Percentiles rank a stretch among this genome's conserved stretches.
Evolutionary conservation across 108 stramenopile species (phyloP).

Genomic region (Skeletonema marinoi): DNA sequence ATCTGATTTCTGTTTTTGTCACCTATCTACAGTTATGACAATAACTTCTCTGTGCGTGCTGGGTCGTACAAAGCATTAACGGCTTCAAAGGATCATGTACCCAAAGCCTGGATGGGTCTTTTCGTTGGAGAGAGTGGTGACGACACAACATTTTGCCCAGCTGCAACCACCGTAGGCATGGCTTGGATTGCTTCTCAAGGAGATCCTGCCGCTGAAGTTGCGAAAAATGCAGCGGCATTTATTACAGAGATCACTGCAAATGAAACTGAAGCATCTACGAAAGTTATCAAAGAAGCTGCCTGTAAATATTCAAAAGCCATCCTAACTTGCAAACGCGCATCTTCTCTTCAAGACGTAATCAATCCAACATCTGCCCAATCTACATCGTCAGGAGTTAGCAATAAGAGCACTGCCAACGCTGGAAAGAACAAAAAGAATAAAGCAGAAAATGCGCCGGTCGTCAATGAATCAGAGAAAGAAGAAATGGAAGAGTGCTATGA

Average conservation of each 20-base stretch:
- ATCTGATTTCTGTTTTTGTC: background rate
- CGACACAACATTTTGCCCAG: background rate
- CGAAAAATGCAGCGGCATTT: constrained; percentile 18
- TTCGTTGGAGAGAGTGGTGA: constrained; percentile 12
- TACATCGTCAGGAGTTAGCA: background rate
- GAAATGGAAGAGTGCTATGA: constrained; percentile 78
- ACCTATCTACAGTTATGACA: constrained; percentile 8
- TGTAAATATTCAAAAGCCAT: constrained; percentile 22
- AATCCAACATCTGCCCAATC: constrained; percentile 11
- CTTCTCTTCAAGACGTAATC: constrained; percentile 30
- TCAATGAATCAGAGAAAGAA: constrained; percentile 59
- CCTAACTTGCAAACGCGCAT: constrained; percentile 34
- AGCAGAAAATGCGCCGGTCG: background rate
- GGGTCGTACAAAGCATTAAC: constrained; percentile 26
- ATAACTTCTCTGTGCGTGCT: constrained; percentile 31
- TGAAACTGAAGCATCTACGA: background rate
- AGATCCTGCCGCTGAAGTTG: constrained; percentile 39
- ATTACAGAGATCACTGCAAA: constrained; percentile 8
- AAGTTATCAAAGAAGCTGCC: constrained; percentile 13
- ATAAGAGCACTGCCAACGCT: background rate
- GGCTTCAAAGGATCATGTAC: constrained; percentile 26
- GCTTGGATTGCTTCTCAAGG: constrained; percentile 34
- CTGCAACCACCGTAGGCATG: constrained; percentile 32
- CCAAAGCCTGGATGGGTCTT: constrained; percentile 43
- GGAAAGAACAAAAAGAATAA: constrained; percentile 14